Base-by-base conservation (phyloP, 192 early-diverging fungal species). In the Backusella circina region DNA sequence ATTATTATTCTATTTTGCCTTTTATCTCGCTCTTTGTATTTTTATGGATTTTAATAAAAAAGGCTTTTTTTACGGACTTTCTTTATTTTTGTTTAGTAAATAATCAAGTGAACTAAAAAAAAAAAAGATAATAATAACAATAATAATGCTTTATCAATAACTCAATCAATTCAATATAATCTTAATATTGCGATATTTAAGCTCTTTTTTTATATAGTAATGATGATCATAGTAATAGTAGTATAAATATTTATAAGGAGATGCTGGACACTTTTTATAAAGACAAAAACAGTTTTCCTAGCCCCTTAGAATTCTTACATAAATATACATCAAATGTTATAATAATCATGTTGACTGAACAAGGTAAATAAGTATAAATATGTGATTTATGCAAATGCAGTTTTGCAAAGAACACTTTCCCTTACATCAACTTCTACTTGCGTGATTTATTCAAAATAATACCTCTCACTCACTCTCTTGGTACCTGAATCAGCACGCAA, bases 371-470 rank as follows among this genome's bases (percentile, higher is more conserved):
- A 61, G 54, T 61, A 61, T 61, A 61, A 28, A 28, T 57, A 57
- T 61, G 54, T 61, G 23, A 61, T 28, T 61, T 61, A 61, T 61
- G 54, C 54, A 61, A 61, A 61, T 61, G 54, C 54, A 61, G 54
- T 61, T 26, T 61, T 61, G 54, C 54, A 61, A 61, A 26, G 21
- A 28, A 61, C 23, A 61, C 10, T 15, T 61, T 61, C 54, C 54
- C 54, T 61, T 61, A 12, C 54, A 61, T 61, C 12, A 28, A 12
- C 23, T 61, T 61, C 54, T 23, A 61, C 13, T 61, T 61, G 54
- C 26, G 54, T 61, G 23, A 61, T 61, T 61, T 61, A 26, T 23
- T 61, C 54, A 28, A 61, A 61, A 26, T 61, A 28, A 61, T 61
- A 61, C 10, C 23, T 61, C 10, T 51, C n/a, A n/a, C 18, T 51